These are phyloP conservation scores for Hygrophorus russula DNA, from an alignment of 768 basidiomycete species.

Conservation along the genomic window DNA sequence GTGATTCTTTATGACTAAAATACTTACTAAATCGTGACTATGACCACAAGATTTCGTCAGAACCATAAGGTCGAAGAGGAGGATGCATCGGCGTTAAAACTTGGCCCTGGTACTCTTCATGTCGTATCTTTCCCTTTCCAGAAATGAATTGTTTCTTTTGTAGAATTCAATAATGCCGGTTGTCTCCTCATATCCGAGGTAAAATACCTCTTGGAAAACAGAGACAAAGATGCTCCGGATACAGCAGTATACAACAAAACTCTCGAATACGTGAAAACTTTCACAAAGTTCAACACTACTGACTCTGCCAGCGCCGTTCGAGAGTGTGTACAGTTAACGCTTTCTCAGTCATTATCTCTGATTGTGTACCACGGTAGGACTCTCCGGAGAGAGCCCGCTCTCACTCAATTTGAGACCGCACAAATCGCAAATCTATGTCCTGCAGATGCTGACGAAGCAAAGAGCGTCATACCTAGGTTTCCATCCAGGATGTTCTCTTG, in stretches of 20 bases:
- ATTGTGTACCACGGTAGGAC: constrained; percentile 33
- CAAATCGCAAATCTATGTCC: constrained; percentile 90
- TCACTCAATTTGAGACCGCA: constrained; percentile 87
- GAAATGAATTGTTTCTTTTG: not conserved
- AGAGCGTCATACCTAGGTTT: constrained; percentile 84
- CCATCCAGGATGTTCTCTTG: not conserved
- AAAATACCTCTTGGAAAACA: constrained; percentile 79
- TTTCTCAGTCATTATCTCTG: not conserved
- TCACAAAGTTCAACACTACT: constrained; percentile 81
- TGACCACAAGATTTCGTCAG: constrained; percentile 57
- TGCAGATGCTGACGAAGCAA: constrained; percentile 80
- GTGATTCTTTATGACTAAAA: too few species aligned
- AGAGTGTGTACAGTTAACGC: constrained; percentile 51
- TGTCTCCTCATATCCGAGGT: constrained; percentile 88
- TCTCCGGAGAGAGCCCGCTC: constrained; percentile 61
- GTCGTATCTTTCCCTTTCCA: not conserved
- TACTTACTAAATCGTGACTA: too few species aligned
- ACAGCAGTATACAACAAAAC: constrained; percentile 94
- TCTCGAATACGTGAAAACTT: constrained; percentile 82
- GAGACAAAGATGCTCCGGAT: constrained; percentile 81
- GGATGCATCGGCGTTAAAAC: constrained; percentile 76
- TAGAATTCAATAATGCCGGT: constrained; percentile 88
- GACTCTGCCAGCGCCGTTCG: constrained; percentile 80
- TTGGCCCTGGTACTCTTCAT: constrained; percentile 49
- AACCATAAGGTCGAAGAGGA: constrained; percentile 65